Evolutionary conservation across 352 stramenopile species (phyloP), one percentile per base, ranked within the genome.

Genomic region (Phytophthora capsici): DNA sequence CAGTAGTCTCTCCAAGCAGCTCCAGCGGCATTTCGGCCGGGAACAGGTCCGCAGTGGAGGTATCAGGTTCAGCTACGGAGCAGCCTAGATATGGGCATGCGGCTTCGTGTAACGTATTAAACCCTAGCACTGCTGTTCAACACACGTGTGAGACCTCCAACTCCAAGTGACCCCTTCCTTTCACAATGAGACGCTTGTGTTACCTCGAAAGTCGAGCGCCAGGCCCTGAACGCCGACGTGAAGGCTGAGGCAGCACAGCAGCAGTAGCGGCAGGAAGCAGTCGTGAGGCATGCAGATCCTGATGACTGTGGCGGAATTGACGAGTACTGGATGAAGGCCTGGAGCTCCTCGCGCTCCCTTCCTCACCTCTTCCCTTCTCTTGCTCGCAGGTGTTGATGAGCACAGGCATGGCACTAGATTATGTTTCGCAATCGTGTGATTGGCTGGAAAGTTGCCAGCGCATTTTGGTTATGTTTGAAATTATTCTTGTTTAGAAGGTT

Each of bases 1-100:
- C 58, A 10, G 53, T 36, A 30, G 65, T 36, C 62, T 75, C 66
- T 56, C 58, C 61, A 8, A 57, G 51, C 34, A 75, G 54, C 23
- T 69, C 38, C 4, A 63, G 52, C 14, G 65, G 53, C 71, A 78
- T 75, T 44, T 74, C 54, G 34, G 54, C 2, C n/a, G 66, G 66
- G 47, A 73, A 74, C 28, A 56, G 19, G 36, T 68, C 52, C 37
- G 16, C 13, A 34, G 14, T 63, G 14, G 45, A 44, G 23, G n/a
- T 43, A 45, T 41, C 54, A 22, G 19, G 20, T 45, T 54, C 20
- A 45, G 25, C 45, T 26, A 36, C 43, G 3, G 16, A 13, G 28
- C 50, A 69, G 25, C 51, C 47, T 8, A 71, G 6, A 37, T 69
- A 65, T 9, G 52, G 57, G 43, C 51, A 69, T 16, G 43, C 26